Percentiles rank a stretch among this genome's conserved stretches.
Conservation (phyloP, 345 rosid species). For the Draba incana region DNA sequence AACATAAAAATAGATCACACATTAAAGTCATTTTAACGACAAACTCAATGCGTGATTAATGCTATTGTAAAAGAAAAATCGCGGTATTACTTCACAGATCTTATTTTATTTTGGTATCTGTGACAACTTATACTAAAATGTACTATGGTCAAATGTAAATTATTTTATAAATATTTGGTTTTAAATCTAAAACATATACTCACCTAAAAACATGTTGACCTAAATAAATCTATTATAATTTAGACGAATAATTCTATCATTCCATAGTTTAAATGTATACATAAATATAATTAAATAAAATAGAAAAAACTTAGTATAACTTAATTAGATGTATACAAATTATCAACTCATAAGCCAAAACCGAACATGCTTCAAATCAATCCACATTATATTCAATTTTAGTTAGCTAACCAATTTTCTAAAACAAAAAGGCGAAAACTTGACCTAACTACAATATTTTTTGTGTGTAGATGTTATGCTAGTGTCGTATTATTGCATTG, state of each 20-base stretch:
- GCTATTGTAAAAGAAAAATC: constrained; percentile 24
- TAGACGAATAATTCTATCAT: too few species aligned
- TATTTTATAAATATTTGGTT: background rate
- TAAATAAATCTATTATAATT: too few species aligned
- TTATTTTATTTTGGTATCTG: constrained; percentile 39
- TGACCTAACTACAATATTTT: too few species aligned
- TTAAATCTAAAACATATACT: too few species aligned
- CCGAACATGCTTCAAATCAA: too few species aligned
- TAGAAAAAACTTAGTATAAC: too few species aligned
- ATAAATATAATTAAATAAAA: background rate
- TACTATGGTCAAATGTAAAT: constrained; percentile 7
- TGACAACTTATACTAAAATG: constrained; percentile 25
- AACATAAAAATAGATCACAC: background rate
- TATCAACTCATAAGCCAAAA: too few species aligned
- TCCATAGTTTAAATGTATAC: background rate
- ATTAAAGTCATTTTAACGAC: background rate
- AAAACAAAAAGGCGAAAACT: too few species aligned
- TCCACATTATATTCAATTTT: too few species aligned
- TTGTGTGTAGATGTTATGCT: background rate
- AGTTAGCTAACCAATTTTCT: too few species aligned
- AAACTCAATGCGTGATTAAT: constrained; percentile 31
- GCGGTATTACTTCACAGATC: constrained; percentile 28
- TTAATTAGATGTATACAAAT: too few species aligned
- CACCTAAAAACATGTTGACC: too few species aligned
- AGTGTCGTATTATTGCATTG: background rate